Base-by-base conservation (phyloP, 1,284 basidiomycete genomes). In the Ustilago nuda region DNA sequence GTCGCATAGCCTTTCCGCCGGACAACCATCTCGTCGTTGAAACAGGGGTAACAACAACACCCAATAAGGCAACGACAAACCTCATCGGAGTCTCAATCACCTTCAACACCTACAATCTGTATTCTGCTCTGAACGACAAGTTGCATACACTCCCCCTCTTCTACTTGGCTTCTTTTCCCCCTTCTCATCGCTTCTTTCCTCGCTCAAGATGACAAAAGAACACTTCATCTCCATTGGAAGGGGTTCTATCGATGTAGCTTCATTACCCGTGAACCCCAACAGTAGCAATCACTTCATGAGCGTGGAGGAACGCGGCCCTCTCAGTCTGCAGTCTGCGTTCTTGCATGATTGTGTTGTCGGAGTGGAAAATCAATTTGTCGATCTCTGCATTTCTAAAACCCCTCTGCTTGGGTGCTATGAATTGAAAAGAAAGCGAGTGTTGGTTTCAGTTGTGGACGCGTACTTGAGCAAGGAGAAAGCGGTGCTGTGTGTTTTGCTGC, bases 381-480 rank as follows among this genome's bases (percentile, higher is more conserved):
- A 54, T 54, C 45, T 43, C 56, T 61, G 52, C 41, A 54, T n/a
- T 19, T 54, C 41, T 32, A 19, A 46, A 37, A 53, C 36, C 12
- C 35, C 8, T 30, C 55, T 19, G 5, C 27, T 37, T 36, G 15
- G 51, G 27, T 23, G 55, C 11, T 33, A 19, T 36, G 23, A 11
- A 30, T 11, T 56, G 4, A 32, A 17, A 6, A 19, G 35, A 11
- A n/a, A 36, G 41, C 32, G 13, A 5, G 57, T 46, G 59, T 61
- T 60, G 63, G 41, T 57, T 51, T 61, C 59, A 41, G 11, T 56
- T 41, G 23, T 27, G 32, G 43, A 51, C 57, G 46, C 32, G 39
- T 30, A 32, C 17, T 23, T 17, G n/a, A 37, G 23, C 19, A 39
- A 39, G 15, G 2, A 11, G 37, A 39, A 39, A 48, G n/a, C 45